Evolutionary conservation across 176 grass and related monocot genomes (phyloP).

Genomic region (Guadua angustifolia): DNA sequence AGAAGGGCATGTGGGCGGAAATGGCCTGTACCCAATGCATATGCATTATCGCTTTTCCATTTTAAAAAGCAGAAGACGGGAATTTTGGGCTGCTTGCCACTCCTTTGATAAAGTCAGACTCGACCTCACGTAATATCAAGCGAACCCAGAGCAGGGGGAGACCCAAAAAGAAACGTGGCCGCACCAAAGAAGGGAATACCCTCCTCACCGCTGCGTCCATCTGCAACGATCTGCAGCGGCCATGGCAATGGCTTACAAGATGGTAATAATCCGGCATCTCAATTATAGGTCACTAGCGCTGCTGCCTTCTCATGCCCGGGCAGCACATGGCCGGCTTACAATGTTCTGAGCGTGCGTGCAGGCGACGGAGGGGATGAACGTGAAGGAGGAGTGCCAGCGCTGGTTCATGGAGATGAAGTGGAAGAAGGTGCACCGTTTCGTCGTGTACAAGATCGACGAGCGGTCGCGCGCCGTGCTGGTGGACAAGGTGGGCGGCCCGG

Average conservation of each 20-base stretch:
- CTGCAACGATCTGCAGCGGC: constrained; percentile 42
- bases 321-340: neutral
- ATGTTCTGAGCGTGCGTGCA: neutral
- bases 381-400: constrained; percentile 85
- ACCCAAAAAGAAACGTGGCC: constrained; percentile 14
- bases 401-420: constrained; percentile 99
- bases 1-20: neutral
- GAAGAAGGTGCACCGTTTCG: constrained; percentile 84
- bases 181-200: constrained; percentile 27
- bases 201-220: constrained; percentile 15
- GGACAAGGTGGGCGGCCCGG: constrained; percentile 79
- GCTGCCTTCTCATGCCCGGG: neutral
- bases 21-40: constrained; percentile 29
- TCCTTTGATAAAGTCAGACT: constrained; percentile 27
- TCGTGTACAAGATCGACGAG: constrained; percentile 99
- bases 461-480: constrained; percentile 81
- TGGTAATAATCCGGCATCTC: constrained; percentile 45
- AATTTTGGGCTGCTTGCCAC: constrained; percentile 42
- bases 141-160: constrained; percentile 11
- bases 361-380: constrained; percentile 92
- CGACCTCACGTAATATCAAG: constrained; percentile 44
- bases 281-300: neutral
- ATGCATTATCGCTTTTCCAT: constrained; percentile 31
- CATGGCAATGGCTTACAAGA: constrained; percentile 99
- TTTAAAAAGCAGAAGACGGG: neutral